These are phyloP conservation scores for Fragilaria crotonensis DNA, from an alignment of 108 stramenopile species.

Conservation along the genomic window DNA sequence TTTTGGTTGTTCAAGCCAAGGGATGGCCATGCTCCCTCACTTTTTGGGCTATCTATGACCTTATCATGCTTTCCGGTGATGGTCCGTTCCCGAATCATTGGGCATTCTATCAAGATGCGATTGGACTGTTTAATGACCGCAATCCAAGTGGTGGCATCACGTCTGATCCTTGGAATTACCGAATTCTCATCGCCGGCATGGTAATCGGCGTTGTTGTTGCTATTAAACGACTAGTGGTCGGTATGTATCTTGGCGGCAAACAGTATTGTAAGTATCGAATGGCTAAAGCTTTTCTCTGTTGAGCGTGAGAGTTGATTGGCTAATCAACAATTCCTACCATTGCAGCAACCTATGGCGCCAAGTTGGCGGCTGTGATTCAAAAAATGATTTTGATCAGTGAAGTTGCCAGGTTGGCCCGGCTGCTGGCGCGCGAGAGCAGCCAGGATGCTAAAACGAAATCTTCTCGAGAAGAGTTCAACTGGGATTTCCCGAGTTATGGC, in stretches of 20 bases:
- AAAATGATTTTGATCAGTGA: conserved; percentile 59
- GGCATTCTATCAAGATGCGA: conserved; percentile 25
- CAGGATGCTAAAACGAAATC: not conserved
- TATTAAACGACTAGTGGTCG: conserved; percentile 48
- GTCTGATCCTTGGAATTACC: conserved; percentile 5
- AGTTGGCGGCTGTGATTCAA: conserved; percentile 46
- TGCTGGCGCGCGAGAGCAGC: not conserved
- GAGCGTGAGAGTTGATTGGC: too few species aligned
- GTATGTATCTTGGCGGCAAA: conserved; percentile 47
- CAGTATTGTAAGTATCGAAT: conserved; percentile 23
- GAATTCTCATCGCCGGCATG: conserved; percentile 19
- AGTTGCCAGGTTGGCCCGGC: conserved; percentile 33
- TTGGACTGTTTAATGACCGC: conserved; percentile 22
- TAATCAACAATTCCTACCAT: conserved; percentile 18
- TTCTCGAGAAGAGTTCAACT: not conserved
- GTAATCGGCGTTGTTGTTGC: conserved; percentile 37
- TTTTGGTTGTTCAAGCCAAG: conserved; percentile 31
- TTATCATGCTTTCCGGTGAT: conserved; percentile 20
- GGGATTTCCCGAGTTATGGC: not conserved
- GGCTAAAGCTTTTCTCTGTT: not conserved
- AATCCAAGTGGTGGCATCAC: conserved; percentile 33
- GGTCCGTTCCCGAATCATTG: conserved; percentile 28
- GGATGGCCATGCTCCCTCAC: conserved; percentile 41
- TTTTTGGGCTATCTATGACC: conserved; percentile 33
- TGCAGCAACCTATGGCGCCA: conserved; percentile 36